Evolutionary conservation across 257 asterid genomes (phyloP).

Genomic region (Nicotiana paniculata): DNA sequence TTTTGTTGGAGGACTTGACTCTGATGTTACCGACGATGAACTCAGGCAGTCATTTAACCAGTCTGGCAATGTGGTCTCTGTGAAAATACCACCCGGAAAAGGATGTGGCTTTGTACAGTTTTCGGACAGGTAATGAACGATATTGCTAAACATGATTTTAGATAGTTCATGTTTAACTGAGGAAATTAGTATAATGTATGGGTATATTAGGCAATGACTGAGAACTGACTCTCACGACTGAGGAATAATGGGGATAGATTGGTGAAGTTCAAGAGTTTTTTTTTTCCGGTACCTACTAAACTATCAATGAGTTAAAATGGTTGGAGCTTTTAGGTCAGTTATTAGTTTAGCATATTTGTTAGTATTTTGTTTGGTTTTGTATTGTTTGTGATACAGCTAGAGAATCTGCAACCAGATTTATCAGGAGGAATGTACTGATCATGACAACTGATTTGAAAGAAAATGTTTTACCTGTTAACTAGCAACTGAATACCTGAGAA

Average conservation of each 20-base stretch:
- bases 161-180: not conserved
- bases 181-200: not conserved
- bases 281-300: not conserved
- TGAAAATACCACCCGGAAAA: slow-evolving; percentile 89
- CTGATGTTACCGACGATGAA: slow-evolving; percentile 86
- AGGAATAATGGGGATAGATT: not conserved
- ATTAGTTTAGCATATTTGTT: not conserved
- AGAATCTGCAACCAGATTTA: not conserved
- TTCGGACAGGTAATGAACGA: slow-evolving; percentile 46
- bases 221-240: not conserved
- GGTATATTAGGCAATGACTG: not conserved
- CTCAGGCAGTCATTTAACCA: slow-evolving; percentile 68
- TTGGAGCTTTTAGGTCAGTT: not conserved
- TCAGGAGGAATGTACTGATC: not conserved
- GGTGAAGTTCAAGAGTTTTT: not conserved
- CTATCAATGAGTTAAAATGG: not conserved
- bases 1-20: slow-evolving; percentile 66
- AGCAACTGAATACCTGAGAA: slow-evolving; percentile 1
- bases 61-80: slow-evolving; percentile 80
- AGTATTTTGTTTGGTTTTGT: not conserved
- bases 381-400: not conserved
- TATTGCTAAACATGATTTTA: not conserved
- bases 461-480: not conserved
- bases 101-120: slow-evolving; percentile 98
- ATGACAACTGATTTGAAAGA: not conserved